These are phyloP conservation scores for Trichodelitschia bisporula DNA, from an alignment of 495 filamentous ascomycete genomes.

Conservation along the genomic window DNA sequence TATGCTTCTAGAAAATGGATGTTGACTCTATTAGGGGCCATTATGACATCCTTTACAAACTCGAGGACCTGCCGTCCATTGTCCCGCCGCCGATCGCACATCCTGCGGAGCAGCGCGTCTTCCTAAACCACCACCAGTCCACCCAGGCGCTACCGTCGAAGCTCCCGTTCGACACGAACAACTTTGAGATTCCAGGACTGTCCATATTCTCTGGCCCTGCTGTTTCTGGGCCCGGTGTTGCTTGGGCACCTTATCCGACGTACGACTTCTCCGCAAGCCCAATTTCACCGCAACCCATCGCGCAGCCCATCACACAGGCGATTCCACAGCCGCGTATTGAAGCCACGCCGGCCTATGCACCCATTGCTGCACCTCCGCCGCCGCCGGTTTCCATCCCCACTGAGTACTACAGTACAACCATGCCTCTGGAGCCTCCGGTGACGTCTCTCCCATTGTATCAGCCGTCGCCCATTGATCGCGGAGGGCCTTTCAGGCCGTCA, in stretches of 20 bases:
- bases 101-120: too few species aligned
- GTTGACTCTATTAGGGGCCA: constrained; percentile 54
- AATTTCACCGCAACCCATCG: too few species aligned
- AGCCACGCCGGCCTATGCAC: too few species aligned
- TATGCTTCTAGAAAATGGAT: constrained; percentile 5
- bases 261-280: too few species aligned
- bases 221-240: background rate
- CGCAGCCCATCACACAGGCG: too few species aligned
- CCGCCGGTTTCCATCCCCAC: too few species aligned
- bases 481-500: constrained; percentile 6
- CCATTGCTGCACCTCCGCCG: too few species aligned
- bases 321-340: too few species aligned
- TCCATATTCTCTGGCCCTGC: background rate
- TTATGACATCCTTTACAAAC: constrained; percentile 81
- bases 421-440: too few species aligned
- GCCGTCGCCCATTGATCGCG: too few species aligned
- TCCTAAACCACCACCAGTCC: background rate
- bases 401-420: too few species aligned
- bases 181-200: constrained; percentile 1
- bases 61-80: constrained; percentile 20
- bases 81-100: background rate
- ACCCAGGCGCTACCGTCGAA: constrained; percentile 3
- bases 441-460: too few species aligned
- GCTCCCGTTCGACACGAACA: constrained; percentile 2
- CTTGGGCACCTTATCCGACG: background rate